Percentiles rank a stretch among this genome's conserved stretches.
phyloP scores from a whole-genome alignment of 306 rosid genomes.

The Dryas octopetala region DNA sequence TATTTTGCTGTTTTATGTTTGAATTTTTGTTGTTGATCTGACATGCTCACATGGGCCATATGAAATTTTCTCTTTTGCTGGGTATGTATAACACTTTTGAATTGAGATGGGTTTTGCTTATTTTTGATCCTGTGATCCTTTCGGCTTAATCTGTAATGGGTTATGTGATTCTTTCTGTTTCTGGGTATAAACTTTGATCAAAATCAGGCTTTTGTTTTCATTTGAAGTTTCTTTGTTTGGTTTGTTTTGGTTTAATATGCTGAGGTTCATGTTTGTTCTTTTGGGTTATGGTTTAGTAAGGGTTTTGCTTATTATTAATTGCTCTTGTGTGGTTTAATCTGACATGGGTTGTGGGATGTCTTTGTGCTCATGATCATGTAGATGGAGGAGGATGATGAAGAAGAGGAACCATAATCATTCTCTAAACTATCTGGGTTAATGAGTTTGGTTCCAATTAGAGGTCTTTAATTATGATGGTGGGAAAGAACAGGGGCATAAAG shows the following conservation, averaged over 20 bases:
- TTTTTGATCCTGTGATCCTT: background rate
- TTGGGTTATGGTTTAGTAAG: background rate
- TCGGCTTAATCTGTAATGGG: constrained; percentile 1
- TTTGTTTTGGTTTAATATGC: background rate
- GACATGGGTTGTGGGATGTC: constrained; percentile 11
- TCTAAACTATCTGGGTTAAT: constrained; percentile 21
- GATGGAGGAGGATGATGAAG: constrained; percentile 71
- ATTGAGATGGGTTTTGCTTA: constrained; percentile 5
- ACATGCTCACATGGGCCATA: background rate
- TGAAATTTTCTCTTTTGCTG: background rate
- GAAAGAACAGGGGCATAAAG: constrained; percentile 49
- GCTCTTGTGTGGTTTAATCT: constrained; percentile 7
- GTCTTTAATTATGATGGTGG: constrained; percentile 23
- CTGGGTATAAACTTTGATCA: background rate
- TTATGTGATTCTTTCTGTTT: constrained; percentile 14
- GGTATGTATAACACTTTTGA: background rate
- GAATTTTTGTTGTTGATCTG: constrained; percentile 3
- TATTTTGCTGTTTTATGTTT: background rate
- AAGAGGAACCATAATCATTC: constrained; percentile 33
- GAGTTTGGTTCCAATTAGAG: constrained; percentile 25
- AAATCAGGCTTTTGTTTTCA: background rate
- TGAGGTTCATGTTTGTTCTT: background rate
- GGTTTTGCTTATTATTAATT: background rate
- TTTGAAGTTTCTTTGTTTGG: background rate
- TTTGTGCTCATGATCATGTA: constrained; percentile 28